A percentile compares a stretch with the other conserved stretches of the same genome.
These are phyloP conservation scores for Magnolia officinalis DNA, from an alignment of 164 flowering plant genomes.

Conservation along the genomic window DNA sequence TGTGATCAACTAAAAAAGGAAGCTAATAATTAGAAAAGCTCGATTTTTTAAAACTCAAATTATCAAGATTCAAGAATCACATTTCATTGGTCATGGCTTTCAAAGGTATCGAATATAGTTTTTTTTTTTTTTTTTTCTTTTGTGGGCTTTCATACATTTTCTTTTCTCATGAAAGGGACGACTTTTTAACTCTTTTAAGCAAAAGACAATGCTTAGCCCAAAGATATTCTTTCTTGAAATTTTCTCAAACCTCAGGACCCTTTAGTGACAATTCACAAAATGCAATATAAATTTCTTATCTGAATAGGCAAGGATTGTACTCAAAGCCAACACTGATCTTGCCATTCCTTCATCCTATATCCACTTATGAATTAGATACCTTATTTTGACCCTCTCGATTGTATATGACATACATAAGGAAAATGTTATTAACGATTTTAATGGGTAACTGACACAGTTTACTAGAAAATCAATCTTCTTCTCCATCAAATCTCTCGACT, in stretches of 20 bases:
- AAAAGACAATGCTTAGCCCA: slow-evolving; percentile 13
- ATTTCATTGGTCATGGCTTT: no score
- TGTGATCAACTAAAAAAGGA: no score
- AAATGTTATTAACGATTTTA: slow-evolving; percentile 35
- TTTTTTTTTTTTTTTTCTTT: no score
- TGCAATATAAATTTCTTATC: slow-evolving; percentile 32
- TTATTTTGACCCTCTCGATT: slow-evolving; percentile 41
- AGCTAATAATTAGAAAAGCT: no score
- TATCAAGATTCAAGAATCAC: no score
- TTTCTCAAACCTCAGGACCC: slow-evolving; percentile 56
- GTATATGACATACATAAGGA: slow-evolving; percentile 46
- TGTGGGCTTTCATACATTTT: not conserved
- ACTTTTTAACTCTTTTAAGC: not conserved
- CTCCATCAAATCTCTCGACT: slow-evolving; percentile 35
- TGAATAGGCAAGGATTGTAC: slow-evolving; percentile 46
- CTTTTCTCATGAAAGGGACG: not conserved
- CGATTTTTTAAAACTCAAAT: no score
- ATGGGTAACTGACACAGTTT: slow-evolving; percentile 46
- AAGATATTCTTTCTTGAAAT: slow-evolving; percentile 34
- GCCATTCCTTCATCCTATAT: slow-evolving; percentile 40
- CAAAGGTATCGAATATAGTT: no score
- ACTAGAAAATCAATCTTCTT: slow-evolving; percentile 54
- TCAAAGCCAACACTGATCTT: slow-evolving; percentile 33
- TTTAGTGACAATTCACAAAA: slow-evolving; percentile 46
- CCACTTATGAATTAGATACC: slow-evolving; percentile 59